phyloP scores from a whole-genome alignment of 2,329 filamentous ascomycete genomes.

The Teratosphaeria zuluensis region DNA sequence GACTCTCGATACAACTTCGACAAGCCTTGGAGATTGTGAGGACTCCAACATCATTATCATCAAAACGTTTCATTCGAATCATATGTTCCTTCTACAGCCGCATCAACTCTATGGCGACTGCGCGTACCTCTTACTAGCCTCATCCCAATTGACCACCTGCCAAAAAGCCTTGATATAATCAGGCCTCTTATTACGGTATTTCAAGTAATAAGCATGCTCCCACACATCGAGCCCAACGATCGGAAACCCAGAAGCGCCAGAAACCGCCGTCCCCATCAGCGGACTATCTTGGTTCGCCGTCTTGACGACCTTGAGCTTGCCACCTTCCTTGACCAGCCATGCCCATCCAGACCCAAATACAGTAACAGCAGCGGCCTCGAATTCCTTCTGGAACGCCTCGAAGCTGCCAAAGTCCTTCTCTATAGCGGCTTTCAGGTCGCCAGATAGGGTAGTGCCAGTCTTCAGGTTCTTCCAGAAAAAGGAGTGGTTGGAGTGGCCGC shows the following conservation, averaged over 20 bases:
- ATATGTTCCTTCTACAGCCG: no score
- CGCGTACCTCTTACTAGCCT: conserved; percentile 52
- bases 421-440: conserved; percentile 53
- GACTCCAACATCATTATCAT: not conserved
- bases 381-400: conserved; percentile 55
- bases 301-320: conserved; percentile 60
- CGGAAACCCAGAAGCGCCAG: conserved; percentile 38
- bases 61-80: not conserved
- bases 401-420: conserved; percentile 58
- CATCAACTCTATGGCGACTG: not conserved
- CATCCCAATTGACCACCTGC: conserved; percentile 71
- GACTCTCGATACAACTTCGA: no score
- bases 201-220: conserved; percentile 88
- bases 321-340: conserved; percentile 61
- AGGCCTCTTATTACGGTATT: conserved; percentile 69
- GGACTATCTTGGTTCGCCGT: conserved; percentile 75
- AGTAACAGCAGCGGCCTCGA: conserved; percentile 55
- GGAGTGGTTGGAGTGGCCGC: conserved; percentile 86
- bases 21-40: not conserved
- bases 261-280: conserved; percentile 38
- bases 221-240: conserved; percentile 80
- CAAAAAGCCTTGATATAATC: conserved; percentile 68
- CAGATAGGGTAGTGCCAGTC: conserved; percentile 49
- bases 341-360: conserved; percentile 84
- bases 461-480: conserved; percentile 81